These are phyloP conservation scores for Daldinia sp. DNA, from an alignment of 2,329 filamentous ascomycete species.

Conservation along the genomic window DNA sequence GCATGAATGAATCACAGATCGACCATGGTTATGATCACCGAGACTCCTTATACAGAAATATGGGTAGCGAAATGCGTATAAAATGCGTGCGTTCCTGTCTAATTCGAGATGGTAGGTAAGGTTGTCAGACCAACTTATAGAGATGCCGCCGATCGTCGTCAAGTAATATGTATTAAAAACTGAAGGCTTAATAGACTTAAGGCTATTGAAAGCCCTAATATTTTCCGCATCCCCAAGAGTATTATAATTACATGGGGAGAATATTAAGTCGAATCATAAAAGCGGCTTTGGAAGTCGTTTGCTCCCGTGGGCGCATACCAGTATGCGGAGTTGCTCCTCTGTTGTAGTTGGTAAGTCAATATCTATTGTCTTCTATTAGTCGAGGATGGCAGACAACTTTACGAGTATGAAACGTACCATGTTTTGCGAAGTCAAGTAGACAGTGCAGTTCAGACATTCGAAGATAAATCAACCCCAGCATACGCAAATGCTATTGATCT, in stretches of 20 bases:
- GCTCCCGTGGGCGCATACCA: background rate
- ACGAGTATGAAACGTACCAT: background rate
- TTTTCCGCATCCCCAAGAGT: background rate
- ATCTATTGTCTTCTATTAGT: background rate
- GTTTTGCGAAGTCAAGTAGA: background rate
- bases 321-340: background rate
- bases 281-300: background rate
- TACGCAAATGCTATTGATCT: background rate
- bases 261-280: background rate
- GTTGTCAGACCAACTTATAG: background rate
- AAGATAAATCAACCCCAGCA: background rate
- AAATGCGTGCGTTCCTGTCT: slow-evolving; percentile 29
- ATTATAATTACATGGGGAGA: background rate
- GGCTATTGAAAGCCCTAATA: background rate
- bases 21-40: background rate
- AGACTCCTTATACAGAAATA: background rate
- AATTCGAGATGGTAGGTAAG: slow-evolving; percentile 40
- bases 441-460: background rate
- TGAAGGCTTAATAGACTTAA: background rate
- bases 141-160: background rate
- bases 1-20: background rate
- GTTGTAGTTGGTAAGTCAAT: background rate
- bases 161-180: background rate
- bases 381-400: background rate
- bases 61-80: slow-evolving; percentile 41